Conservation (phyloP, 495 filamentous ascomycete genomes). For the Chaetomidium leptoderma region DNA sequence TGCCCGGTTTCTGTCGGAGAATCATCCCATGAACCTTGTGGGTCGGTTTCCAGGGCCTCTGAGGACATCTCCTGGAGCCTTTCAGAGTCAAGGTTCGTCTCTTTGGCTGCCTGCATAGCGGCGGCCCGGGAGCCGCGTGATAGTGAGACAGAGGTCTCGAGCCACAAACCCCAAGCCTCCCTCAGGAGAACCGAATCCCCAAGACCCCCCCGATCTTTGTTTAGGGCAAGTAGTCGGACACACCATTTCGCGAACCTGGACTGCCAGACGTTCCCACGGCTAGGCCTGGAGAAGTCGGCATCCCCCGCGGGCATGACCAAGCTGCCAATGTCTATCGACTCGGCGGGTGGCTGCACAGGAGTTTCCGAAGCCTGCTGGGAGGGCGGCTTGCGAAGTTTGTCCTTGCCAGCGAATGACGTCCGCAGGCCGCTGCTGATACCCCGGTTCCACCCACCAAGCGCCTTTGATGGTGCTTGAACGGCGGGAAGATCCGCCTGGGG, state of each 20-base stretch:
- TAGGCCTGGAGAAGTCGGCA: not conserved
- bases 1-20: not conserved
- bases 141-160: conserved; percentile 8
- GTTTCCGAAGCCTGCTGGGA: conserved; percentile 1
- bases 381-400: conserved; percentile 6
- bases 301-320: conserved; percentile 16
- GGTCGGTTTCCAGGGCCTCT: conserved; percentile 3
- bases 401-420: conserved; percentile 26
- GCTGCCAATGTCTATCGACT: conserved; percentile 1
- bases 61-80: conserved; percentile 7
- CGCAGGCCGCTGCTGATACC: conserved; percentile 33
- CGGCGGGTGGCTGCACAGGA: not conserved
- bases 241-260: conserved; percentile 20
- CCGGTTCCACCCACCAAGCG: conserved; percentile 37
- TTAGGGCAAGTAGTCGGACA: conserved; percentile 18
- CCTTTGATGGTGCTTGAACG: not conserved
- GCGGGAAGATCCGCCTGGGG: conserved; percentile 3
- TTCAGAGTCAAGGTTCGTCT: not conserved
- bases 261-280: conserved; percentile 15
- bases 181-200: conserved; percentile 15
- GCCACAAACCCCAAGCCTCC: conserved; percentile 25
- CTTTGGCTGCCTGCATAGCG: not conserved
- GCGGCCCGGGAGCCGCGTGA: not conserved
- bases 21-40: not conserved
- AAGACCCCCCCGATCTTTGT: conserved; percentile 13